These are phyloP conservation scores for Cylindrotheca fusiformis DNA, from an alignment of 108 stramenopile species.

Conservation along the genomic window DNA sequence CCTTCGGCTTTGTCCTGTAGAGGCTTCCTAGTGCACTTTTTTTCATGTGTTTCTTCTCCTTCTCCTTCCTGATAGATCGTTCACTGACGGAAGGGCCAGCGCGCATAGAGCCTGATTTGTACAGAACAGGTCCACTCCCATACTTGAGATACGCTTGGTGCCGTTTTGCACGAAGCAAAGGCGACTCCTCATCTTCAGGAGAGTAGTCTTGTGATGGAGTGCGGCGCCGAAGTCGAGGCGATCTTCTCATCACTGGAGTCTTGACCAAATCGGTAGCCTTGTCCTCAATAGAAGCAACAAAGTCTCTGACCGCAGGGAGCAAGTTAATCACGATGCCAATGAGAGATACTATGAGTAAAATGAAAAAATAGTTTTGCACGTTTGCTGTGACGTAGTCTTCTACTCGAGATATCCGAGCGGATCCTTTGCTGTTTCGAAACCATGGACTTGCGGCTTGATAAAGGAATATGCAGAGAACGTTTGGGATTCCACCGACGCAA, in stretches of 20 bases:
- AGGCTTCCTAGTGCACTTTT: conserved; percentile 22
- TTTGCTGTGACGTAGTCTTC: conserved; percentile 66
- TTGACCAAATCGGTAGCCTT: conserved; percentile 57
- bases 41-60: conserved; percentile 24
- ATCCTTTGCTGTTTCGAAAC: conserved; percentile 55
- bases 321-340: conserved; percentile 73
- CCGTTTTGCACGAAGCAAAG: conserved; percentile 46
- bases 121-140: conserved; percentile 54
- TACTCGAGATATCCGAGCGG: conserved; percentile 48
- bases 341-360: conserved; percentile 56
- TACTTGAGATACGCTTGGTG: conserved; percentile 70
- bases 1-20: conserved; percentile 18
- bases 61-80: background rate
- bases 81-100: conserved; percentile 49
- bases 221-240: conserved; percentile 23
- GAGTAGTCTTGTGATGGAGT: conserved; percentile 21
- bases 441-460: conserved; percentile 62
- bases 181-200: conserved; percentile 37
- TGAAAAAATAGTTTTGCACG: conserved; percentile 72
- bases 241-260: conserved; percentile 43
- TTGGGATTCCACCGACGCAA: conserved; percentile 78
- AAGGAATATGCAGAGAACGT: conserved; percentile 67
- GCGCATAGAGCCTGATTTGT: conserved; percentile 61
- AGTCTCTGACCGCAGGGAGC: conserved; percentile 55
- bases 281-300: conserved; percentile 58